Percentiles rank a stretch among this genome's conserved stretches.
phyloP scores from a whole-genome alignment of 306 rosid species.

The Comarum palustre region DNA sequence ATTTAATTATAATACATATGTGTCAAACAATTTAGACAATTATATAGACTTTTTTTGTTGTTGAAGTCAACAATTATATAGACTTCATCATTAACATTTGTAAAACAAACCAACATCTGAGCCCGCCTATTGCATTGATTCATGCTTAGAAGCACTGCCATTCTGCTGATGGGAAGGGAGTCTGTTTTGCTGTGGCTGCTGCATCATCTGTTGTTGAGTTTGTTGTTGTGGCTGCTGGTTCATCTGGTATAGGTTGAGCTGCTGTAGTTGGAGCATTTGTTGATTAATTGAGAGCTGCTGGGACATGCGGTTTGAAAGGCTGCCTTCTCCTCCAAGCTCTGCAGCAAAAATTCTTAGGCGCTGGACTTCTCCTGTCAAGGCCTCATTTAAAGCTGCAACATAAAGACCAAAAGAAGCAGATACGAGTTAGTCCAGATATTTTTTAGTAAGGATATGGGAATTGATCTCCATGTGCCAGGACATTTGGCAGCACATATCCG shows the following conservation, averaged over 20 bases:
- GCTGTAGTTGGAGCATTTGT: constrained; percentile 53
- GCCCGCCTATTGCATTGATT: constrained; percentile 13
- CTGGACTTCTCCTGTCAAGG: constrained; percentile 69
- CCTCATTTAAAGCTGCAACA: constrained; percentile 68
- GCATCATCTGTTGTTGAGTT: constrained; percentile 25
- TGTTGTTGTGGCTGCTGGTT: constrained; percentile 25
- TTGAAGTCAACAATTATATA: constrained; percentile 16
- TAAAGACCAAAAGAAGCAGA: neutral
- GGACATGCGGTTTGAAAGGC: constrained; percentile 46
- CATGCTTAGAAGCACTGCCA: constrained; percentile 33
- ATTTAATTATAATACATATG: constrained; percentile 5
- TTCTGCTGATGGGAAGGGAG: constrained; percentile 32
- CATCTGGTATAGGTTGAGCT: constrained; percentile 40
- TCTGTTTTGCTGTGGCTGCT: constrained; percentile 27
- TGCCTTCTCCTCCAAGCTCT: constrained; percentile 55
- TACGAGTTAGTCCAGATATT: neutral
- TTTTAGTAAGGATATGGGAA: neutral
- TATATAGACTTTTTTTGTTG: too few species aligned
- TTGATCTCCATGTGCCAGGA: neutral
- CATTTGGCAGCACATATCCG: neutral
- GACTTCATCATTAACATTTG: constrained; percentile 19
- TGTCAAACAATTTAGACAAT: constrained; percentile 1
- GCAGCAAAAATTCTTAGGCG: constrained; percentile 53
- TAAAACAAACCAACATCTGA: constrained; percentile 14
- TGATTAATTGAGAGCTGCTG: constrained; percentile 56